Evolutionary conservation across 306 rosid genomes (phyloP), one percentile per base, ranked within the genome.

Genomic region (Malus sylvestris): DNA sequence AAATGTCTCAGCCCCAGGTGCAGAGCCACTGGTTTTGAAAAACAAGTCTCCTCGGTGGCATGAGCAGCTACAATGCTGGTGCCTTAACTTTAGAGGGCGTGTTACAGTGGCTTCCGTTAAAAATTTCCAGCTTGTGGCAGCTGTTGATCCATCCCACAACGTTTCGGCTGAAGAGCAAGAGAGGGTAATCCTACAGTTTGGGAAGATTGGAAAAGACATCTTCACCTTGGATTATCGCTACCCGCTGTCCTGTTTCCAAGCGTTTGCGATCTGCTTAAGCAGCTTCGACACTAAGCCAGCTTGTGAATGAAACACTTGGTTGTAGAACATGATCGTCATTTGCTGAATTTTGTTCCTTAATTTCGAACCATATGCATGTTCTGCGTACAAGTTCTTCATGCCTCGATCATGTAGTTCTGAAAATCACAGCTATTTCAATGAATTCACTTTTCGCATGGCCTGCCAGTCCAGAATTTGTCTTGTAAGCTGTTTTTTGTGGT

Each of bases 21-120:
- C 68, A 66, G 91, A 89, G 57, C 81, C 91, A 8, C 83, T 91
- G 72, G 81, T 81, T 68, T 89, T 91, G 57, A 89, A 91, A 81
- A 89, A 88, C 81, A 91, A 91, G 88, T 85, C 91, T 81, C 97
- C 97, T 53, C 80, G 96, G 83, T 94, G 97, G 97, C 97, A 94
- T 53, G 98, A 94, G 78, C 95, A 91, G 79, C 84, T 92, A 53
- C 97, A 90, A 38, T 90, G 95, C 79, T 95, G 97, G 97, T 92
- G 97, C 89, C 85, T 95, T 63, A 90, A 90, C 73, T 95, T 95
- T 86, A 86, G 85, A 69, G 96, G 97, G 27, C 91, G 97, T 18
- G 97, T 88, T 64, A 92, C 97, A 1, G 98, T 92, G 76, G 97
- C 98, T 14, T 93, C 98, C 12, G 97, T 89, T 19, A 89, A 90